Base-by-base conservation (phyloP, 192 early-diverging fungal genomes). In the Lobosporangium transversale region DNA sequence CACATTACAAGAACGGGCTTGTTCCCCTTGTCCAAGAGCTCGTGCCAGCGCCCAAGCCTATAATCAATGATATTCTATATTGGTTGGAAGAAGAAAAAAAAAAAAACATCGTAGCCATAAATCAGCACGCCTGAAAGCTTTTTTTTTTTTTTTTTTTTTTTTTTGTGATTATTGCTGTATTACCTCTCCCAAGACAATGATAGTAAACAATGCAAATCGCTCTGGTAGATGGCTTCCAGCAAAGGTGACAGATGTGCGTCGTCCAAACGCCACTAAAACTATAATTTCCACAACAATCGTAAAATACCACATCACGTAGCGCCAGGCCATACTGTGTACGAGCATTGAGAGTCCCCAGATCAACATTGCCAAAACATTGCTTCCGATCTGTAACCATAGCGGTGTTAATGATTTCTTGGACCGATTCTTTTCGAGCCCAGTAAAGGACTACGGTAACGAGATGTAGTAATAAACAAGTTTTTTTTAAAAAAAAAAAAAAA, bases 161-260 rank as follows among this genome's bases (percentile, higher is more conserved):
- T n/a, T n/a, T n/a, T n/a, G n/a, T n/a, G n/a, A n/a, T n/a, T n/a
- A n/a, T n/a, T n/a, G n/a, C n/a, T n/a, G n/a, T n/a, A n/a, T n/a
- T 60, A 63, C 59, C 78, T 74, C 68, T 35, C 81, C 82, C 3
- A 85, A 63, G 9, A 85, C 83, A 66, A 85, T 82, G 20, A 85
- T 53, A 3, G 83, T 78, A 2, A 85, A 66, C 17, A 85, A 43
- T 3, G 81, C 83, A 17, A 85, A 69, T 8, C 83, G 78, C 21
- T 85, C 83, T 4, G 83, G 81, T 24, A 85, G 58, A 47, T 85
- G 83, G 52, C 83, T 83, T 4, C 81, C 83, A 18, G 83, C 83
- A 79, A 79, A 82, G 4, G 83, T 83, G 6, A 85, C 62, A 2
- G 69, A 64, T 12, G 80, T 82, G 47, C 79, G 62, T 11, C 65